Percentiles rank a stretch among this genome's conserved stretches.
Evolutionary conservation across 495 filamentous ascomycete species (phyloP).

Genomic region (Trichoderma parareesei): DNA sequence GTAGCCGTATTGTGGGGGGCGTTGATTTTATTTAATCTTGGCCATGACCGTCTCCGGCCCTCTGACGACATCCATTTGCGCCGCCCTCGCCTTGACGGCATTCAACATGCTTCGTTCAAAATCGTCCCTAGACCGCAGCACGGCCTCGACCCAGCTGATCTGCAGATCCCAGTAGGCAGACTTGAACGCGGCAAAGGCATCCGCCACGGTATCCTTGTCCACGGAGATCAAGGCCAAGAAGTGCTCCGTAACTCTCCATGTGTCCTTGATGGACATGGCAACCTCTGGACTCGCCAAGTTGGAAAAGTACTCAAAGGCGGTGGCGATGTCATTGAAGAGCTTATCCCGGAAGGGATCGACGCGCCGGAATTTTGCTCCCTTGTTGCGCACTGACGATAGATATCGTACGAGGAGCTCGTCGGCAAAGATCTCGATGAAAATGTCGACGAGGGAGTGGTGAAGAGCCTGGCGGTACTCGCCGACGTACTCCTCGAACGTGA

Average conservation of each 20-base stretch:
- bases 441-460: conserved; percentile 77
- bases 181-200: conserved; percentile 79
- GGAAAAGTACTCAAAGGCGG: conserved; percentile 72
- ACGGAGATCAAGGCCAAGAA: conserved; percentile 66
- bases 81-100: conserved; percentile 74
- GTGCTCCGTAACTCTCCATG: conserved; percentile 82
- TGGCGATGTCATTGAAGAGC: conserved; percentile 80
- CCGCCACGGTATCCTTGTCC: conserved; percentile 64
- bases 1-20: background rate
- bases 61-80: conserved; percentile 69
- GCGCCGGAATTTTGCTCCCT: conserved; percentile 79
- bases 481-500: conserved; percentile 91
- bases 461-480: conserved; percentile 72
- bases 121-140: conserved; percentile 79
- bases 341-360: conserved; percentile 77
- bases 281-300: conserved; percentile 41
- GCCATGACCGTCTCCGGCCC: conserved; percentile 85
- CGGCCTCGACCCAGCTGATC: conserved; percentile 93
- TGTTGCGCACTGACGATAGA: conserved; percentile 79
- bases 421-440: conserved; percentile 81
- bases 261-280: conserved; percentile 61
- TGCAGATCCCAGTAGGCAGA: conserved; percentile 87
- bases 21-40: conserved; percentile 59
- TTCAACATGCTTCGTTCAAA: conserved; percentile 87
- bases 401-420: conserved; percentile 85